Evolutionary conservation across 1,284 basidiomycete species (phyloP).

Genomic region (Stygiomarasmius scandens): DNA sequence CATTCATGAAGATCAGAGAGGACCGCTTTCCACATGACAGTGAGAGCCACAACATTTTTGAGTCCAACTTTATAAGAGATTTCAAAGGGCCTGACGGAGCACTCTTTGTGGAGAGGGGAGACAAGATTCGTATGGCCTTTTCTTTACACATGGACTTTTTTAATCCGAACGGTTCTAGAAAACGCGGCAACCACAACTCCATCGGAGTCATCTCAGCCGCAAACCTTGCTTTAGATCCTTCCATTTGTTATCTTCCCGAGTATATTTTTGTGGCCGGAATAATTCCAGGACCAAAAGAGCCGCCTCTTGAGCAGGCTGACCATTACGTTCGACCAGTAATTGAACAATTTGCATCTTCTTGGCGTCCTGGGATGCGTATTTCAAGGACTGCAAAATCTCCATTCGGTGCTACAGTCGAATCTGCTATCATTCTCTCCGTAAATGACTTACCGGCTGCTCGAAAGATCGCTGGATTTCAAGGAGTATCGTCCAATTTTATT

Average conservation of each 20-base stretch:
- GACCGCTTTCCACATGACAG: background rate
- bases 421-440: slow-evolving; percentile 5
- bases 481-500: background rate
- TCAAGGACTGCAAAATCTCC: slow-evolving; percentile 7
- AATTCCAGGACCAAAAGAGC: slow-evolving; percentile 28
- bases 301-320: slow-evolving; percentile 15
- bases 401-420: background rate
- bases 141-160: slow-evolving; percentile 11
- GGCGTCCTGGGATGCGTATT: slow-evolving; percentile 16
- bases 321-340: slow-evolving; percentile 20
- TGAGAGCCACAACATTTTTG: background rate
- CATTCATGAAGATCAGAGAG: background rate
- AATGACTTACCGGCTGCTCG: slow-evolving; percentile 15
- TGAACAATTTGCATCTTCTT: slow-evolving; percentile 16
- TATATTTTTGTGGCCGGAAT: slow-evolving; percentile 33
- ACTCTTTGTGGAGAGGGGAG: slow-evolving; percentile 6
- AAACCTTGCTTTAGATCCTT: slow-evolving; percentile 3
- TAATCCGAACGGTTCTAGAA: slow-evolving; percentile 7
- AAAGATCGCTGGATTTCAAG: slow-evolving; percentile 9
- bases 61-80: background rate
- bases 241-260: slow-evolving; percentile 28
- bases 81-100: slow-evolving; percentile 10
- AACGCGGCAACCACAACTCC: slow-evolving; percentile 1
- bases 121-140: slow-evolving; percentile 3
- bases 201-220: slow-evolving; percentile 10